Evolutionary conservation across 768 basidiomycete species (phyloP).

Genomic region (Leucogyrophana mollusca): DNA sequence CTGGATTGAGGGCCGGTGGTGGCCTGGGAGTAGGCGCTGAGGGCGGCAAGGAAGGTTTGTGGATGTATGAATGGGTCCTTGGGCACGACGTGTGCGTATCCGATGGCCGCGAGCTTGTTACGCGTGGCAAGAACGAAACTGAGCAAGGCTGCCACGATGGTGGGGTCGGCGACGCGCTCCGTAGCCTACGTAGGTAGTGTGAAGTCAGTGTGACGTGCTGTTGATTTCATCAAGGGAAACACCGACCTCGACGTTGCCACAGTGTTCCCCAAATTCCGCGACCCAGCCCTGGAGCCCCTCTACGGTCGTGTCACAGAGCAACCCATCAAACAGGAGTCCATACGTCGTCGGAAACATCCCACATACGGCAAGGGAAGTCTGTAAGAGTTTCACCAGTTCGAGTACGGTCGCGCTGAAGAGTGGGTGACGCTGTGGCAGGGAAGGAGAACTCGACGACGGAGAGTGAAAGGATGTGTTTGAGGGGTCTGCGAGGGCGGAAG

Average conservation of each 20-base stretch:
- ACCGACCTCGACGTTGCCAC: slow-evolving; percentile 58
- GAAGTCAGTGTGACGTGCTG: slow-evolving; percentile 2
- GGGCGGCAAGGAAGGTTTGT: slow-evolving; percentile 48
- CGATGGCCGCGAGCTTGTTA: slow-evolving; percentile 66
- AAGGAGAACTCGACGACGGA: slow-evolving; percentile 16
- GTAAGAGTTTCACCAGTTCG: slow-evolving; percentile 73
- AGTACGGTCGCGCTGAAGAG: slow-evolving; percentile 67
- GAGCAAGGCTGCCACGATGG: slow-evolving; percentile 66
- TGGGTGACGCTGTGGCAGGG: slow-evolving; percentile 23
- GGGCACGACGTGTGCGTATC: slow-evolving; percentile 47
- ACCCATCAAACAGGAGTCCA: slow-evolving; percentile 48
- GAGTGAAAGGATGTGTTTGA: slow-evolving; percentile 17
- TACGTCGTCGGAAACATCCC: slow-evolving; percentile 48
- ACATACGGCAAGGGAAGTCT: slow-evolving; percentile 68
- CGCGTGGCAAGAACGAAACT: slow-evolving; percentile 66
- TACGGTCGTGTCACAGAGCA: slow-evolving; percentile 76
- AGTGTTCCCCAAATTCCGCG: slow-evolving; percentile 59
- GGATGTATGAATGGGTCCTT: slow-evolving; percentile 82
- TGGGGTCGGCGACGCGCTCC: slow-evolving; percentile 73
- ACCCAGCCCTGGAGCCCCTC: slow-evolving; percentile 72
- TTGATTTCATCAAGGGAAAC: slow-evolving; percentile 3
- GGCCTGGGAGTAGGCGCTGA: slow-evolving; percentile 33
- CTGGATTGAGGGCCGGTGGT: neutral
- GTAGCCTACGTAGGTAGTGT: slow-evolving; percentile 48
- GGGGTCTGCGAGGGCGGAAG: slow-evolving; percentile 20